Percentiles rank a stretch among this genome's conserved stretches.
These are phyloP conservation scores for Pleurozium schreberi DNA, from an alignment of 225 moss, liverwort and hornwort species.

Conservation along the genomic window DNA sequence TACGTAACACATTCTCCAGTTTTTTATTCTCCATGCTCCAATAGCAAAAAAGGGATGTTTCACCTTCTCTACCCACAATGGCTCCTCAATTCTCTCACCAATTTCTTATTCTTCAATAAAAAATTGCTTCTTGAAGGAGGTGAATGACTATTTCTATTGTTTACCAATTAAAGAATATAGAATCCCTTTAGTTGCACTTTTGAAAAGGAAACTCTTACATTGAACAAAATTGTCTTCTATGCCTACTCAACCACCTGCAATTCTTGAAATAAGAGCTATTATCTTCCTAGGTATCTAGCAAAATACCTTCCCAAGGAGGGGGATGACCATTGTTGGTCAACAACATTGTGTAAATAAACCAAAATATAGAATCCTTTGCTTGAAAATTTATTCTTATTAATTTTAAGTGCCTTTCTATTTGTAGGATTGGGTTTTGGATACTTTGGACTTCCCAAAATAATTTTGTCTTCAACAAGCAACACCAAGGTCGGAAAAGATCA, in stretches of 20 bases:
- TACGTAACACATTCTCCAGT: no score
- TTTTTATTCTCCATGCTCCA: no score
- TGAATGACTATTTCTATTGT: no score
- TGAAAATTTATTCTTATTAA: neutral
- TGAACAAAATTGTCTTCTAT: neutral
- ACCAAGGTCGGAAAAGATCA: no score
- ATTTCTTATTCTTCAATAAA: no score
- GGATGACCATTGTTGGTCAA: neutral
- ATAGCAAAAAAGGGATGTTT: no score
- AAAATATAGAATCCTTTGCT: neutral
- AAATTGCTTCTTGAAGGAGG: no score
- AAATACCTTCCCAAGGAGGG: accelerated
- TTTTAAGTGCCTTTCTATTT: accelerated
- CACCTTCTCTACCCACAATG: no score
- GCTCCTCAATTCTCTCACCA: no score
- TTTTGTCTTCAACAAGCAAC: neutral
- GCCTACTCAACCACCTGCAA: accelerated
- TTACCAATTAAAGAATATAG: no score
- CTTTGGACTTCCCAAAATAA: accelerated
- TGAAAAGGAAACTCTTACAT: no score
- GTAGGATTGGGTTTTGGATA: accelerated
- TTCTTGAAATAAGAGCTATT: neutral
- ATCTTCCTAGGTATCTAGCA: accelerated
- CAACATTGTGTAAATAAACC: accelerated
- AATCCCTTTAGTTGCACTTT: no score